Conservation (phyloP, 345 rosid genomes). For the Mercurialis annua region DNA sequence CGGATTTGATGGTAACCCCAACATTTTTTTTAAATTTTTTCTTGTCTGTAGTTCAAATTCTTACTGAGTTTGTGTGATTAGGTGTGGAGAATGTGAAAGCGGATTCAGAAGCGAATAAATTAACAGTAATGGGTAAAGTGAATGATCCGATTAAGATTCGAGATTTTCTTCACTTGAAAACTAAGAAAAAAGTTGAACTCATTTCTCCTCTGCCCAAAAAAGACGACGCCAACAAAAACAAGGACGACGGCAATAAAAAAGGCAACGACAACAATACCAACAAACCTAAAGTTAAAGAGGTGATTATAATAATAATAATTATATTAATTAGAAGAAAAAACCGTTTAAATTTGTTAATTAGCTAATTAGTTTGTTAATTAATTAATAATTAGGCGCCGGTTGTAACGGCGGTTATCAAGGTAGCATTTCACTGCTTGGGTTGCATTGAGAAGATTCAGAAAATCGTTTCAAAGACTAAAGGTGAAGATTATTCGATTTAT, state of each 20-base stretch:
- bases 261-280: constrained; percentile 14
- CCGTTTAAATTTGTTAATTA: not conserved
- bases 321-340: not conserved
- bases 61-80: constrained; percentile 8
- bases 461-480: constrained; percentile 46
- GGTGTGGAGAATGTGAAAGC: constrained; percentile 68
- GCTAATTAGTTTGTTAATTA: not conserved
- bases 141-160: constrained; percentile 55
- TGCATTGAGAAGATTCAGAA: constrained; percentile 64
- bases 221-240: constrained; percentile 23
- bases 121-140: constrained; percentile 72
- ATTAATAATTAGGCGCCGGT: constrained; percentile 44
- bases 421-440: constrained; percentile 65
- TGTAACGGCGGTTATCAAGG: constrained; percentile 59
- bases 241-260: constrained; percentile 7
- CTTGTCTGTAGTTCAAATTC: not conserved
- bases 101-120: constrained; percentile 46
- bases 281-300: constrained; percentile 44
- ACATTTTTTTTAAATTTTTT: not conserved
- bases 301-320: not conserved
- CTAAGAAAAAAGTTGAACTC: constrained; percentile 63
- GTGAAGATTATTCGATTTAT: constrained; percentile 25
- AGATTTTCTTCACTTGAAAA: constrained; percentile 43
- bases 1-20: constrained; percentile 41
- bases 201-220: constrained; percentile 78